phyloP scores from a whole-genome alignment of 495 filamentous ascomycete species.

The Glutinoglossum americanum region DNA sequence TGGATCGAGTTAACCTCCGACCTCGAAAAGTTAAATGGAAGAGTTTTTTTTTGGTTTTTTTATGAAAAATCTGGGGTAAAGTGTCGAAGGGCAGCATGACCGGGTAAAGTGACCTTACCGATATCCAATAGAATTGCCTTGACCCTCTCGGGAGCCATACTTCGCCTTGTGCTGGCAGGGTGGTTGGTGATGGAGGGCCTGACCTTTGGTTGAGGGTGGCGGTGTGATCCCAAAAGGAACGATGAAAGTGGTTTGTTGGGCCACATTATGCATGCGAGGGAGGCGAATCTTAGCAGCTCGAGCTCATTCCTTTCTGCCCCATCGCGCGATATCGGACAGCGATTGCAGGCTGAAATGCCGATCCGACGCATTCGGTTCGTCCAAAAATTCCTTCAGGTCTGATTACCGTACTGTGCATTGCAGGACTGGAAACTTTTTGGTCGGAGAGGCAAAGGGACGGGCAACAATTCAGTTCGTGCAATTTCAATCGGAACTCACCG shows the following conservation, averaged over 20 bases:
- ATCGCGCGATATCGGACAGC: neutral
- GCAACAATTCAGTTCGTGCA: neutral
- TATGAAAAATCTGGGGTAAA: neutral
- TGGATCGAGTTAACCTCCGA: too few relatives aligned
- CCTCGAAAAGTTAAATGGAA: too few relatives aligned
- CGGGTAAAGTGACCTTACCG: slow-evolving; percentile 5
- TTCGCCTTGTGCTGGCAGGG: neutral
- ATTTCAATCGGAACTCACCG: neutral
- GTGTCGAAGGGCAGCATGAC: neutral
- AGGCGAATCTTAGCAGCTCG: neutral
- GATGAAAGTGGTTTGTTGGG: too few relatives aligned
- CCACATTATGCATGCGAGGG: too few relatives aligned
- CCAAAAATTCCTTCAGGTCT: neutral
- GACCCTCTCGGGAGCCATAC: neutral
- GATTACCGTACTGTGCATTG: neutral
- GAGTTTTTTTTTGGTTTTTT: too few relatives aligned
- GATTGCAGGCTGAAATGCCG: neutral
- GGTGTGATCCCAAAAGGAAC: neutral
- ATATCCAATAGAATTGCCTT: slow-evolving; percentile 14
- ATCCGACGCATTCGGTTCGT: neutral
- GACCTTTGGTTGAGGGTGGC: neutral
- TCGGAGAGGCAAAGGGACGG: neutral
- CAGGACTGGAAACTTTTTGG: too few relatives aligned
- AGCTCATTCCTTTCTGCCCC: neutral
- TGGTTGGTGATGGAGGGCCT: too few relatives aligned